phyloP scores from a whole-genome alignment of 2,329 filamentous ascomycete species.

The Graphilbum fragrans region DNA sequence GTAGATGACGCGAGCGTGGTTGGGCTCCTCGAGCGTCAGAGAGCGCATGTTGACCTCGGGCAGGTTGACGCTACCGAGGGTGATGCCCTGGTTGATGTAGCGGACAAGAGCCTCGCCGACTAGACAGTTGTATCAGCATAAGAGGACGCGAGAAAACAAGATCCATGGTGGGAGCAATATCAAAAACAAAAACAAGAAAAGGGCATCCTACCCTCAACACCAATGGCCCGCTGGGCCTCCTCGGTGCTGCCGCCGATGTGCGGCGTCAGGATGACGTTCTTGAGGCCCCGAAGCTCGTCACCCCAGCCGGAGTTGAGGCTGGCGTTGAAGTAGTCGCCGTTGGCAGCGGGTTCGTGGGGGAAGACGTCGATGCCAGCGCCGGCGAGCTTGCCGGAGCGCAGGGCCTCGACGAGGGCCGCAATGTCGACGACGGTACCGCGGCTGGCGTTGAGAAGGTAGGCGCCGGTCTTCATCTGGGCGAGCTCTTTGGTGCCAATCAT shows the following conservation, averaged over 20 bases:
- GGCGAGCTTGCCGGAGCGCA: conserved; percentile 74
- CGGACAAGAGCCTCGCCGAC: conserved; percentile 78
- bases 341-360: conserved; percentile 83
- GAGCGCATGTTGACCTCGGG: conserved; percentile 87
- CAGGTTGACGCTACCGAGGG: conserved; percentile 86
- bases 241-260: conserved; percentile 97
- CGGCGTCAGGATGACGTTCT: conserved; percentile 89
- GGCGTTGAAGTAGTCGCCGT: conserved; percentile 89
- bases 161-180: too few relatives aligned
- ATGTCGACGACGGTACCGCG: conserved; percentile 92
- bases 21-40: conserved; percentile 78
- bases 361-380: conserved; percentile 96
- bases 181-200: not conserved
- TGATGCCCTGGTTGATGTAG: conserved; percentile 93
- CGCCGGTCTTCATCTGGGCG: conserved; percentile 79
- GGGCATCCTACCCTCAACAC: conserved; percentile 60
- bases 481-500: conserved; percentile 77
- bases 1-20: conserved; percentile 84
- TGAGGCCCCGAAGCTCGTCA: conserved; percentile 70
- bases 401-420: conserved; percentile 76
- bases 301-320: conserved; percentile 66
- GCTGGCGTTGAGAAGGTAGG: conserved; percentile 93
- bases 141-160: not conserved
- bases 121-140: conserved; percentile 13
- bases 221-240: conserved; percentile 93